These are phyloP conservation scores for Candida sonorensis DNA, from an alignment of 805 yeast species.

Conservation along the genomic window DNA sequence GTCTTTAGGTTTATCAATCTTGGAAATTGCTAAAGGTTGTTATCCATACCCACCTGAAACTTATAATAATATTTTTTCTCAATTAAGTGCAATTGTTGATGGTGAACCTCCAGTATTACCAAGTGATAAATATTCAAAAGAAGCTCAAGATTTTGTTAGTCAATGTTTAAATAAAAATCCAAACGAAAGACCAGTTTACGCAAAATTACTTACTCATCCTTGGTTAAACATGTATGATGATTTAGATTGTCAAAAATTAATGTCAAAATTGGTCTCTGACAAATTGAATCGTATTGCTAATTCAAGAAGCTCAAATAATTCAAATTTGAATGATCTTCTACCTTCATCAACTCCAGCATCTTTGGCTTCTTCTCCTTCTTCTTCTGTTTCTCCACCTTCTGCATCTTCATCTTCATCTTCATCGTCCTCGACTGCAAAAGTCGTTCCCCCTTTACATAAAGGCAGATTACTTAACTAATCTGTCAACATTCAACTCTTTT, in stretches of 20 bases:
- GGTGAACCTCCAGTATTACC: constrained; percentile 87
- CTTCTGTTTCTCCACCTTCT: too few relatives aligned
- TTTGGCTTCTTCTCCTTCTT: too few relatives aligned
- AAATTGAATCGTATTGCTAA: constrained; percentile 24
- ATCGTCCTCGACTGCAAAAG: constrained; percentile 2
- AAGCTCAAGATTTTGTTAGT: constrained; percentile 76
- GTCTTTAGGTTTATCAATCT: constrained; percentile 82
- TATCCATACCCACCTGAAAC: constrained; percentile 98
- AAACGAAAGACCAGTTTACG: constrained; percentile 72
- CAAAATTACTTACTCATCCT: constrained; percentile 67
- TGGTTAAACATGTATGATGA: constrained; percentile 61
- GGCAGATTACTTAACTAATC: too few relatives aligned
- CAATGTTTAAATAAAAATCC: constrained; percentile 79
- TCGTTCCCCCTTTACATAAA: constrained; percentile 20
- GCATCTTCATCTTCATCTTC: too few relatives aligned
- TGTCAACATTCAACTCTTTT: too few relatives aligned
- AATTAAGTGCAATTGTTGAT: constrained; percentile 92
- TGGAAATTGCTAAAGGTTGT: constrained; percentile 84
- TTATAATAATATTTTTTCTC: constrained; percentile 82
- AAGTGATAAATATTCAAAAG: constrained; percentile 50
- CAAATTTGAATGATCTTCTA: too few relatives aligned
- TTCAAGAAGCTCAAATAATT: background rate
- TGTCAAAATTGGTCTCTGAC: constrained; percentile 28
- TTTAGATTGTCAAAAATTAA: constrained; percentile 21
- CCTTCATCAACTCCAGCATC: too few relatives aligned